Evolutionary conservation across 192 early-diverging fungal genomes (phyloP).

Genomic region (Gaertneriomyces sp.): DNA sequence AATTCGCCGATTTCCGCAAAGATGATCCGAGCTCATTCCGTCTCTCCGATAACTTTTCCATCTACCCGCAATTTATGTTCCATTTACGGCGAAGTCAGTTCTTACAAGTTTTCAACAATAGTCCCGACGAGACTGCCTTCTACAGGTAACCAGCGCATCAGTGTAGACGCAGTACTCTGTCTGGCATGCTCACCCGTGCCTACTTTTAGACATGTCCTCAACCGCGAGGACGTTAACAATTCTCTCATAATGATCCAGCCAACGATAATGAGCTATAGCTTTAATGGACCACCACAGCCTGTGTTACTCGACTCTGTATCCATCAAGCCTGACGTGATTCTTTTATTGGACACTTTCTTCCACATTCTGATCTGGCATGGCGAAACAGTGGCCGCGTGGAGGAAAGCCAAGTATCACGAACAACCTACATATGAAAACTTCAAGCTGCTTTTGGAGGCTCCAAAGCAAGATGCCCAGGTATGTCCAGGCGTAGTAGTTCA

Average conservation of each 20-base stretch:
- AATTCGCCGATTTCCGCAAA: slow-evolving; percentile 93
- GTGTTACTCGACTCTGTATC: slow-evolving; percentile 97
- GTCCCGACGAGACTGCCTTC: slow-evolving; percentile 95
- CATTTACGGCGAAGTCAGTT: slow-evolving; percentile 95
- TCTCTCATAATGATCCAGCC: slow-evolving; percentile 99
- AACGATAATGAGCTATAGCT: slow-evolving; percentile 86
- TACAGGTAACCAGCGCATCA: slow-evolving; percentile 54
- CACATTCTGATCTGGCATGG: slow-evolving; percentile 99
- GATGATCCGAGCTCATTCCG: slow-evolving; percentile 92
- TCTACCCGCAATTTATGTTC: slow-evolving; percentile 99
- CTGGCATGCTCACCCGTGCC: neutral
- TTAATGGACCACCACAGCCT: slow-evolving; percentile 82
- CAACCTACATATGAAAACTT: slow-evolving; percentile 93
- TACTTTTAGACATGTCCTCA: slow-evolving; percentile 76
- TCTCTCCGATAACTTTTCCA: slow-evolving; percentile 87
- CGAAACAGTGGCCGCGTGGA: slow-evolving; percentile 93
- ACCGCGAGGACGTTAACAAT: slow-evolving; percentile 93
- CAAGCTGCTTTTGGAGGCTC: slow-evolving; percentile 86
- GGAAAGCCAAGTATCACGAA: slow-evolving; percentile 93
- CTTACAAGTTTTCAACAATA: slow-evolving; percentile 98
- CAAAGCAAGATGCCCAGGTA: slow-evolving; percentile 77
- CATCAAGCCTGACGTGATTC: slow-evolving; percentile 87
- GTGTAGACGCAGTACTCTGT: neutral
- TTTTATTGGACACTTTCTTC: slow-evolving; percentile 98
- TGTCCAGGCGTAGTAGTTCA: neutral